These are phyloP conservation scores for Apiospora aurea DNA, from an alignment of 2,329 filamentous ascomycete species.

Conservation along the genomic window DNA sequence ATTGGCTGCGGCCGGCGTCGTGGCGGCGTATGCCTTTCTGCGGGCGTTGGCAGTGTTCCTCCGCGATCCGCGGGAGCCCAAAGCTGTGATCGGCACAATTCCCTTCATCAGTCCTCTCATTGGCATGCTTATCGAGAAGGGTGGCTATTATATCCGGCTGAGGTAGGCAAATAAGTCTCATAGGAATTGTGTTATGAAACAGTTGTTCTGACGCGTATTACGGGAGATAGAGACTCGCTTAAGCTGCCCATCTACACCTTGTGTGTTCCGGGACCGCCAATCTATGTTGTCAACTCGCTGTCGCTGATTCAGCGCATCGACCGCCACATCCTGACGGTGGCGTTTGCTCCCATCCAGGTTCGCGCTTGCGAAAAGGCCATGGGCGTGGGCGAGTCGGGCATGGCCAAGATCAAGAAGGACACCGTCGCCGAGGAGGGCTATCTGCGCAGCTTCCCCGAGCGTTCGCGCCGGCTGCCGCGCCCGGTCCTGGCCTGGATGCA, in stretches of 20 bases:
- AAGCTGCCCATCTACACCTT: constrained; percentile 28
- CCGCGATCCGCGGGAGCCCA: constrained; percentile 26
- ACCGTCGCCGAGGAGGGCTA: constrained; percentile 28
- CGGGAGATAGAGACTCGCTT: constrained; percentile 23
- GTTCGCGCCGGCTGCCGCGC: constrained; percentile 14
- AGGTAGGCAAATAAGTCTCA: constrained; percentile 19
- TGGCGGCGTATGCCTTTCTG: constrained; percentile 27
- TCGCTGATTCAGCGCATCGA: constrained; percentile 26
- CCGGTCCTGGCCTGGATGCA: constrained; percentile 25
- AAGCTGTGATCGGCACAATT: constrained; percentile 24
- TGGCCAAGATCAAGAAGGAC: constrained; percentile 25
- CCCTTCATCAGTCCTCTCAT: constrained; percentile 27
- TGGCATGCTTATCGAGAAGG: constrained; percentile 26
- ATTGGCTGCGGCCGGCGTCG: constrained; percentile 20
- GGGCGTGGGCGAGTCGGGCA: constrained; percentile 26
- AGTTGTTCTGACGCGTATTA: constrained; percentile 3
- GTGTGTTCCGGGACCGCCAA: constrained; percentile 23
- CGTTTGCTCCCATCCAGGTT: constrained; percentile 27
- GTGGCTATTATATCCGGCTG: constrained; percentile 25
- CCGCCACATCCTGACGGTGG: constrained; percentile 28
- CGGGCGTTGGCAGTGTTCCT: constrained; percentile 12
- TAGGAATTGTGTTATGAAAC: no score
- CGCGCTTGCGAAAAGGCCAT: constrained; percentile 26
- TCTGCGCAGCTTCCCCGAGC: constrained; percentile 25
- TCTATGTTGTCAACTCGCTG: constrained; percentile 29